Conservation (phyloP, 2,329 filamentous ascomycete species). For the Botryotinia narcissicola region DNA sequence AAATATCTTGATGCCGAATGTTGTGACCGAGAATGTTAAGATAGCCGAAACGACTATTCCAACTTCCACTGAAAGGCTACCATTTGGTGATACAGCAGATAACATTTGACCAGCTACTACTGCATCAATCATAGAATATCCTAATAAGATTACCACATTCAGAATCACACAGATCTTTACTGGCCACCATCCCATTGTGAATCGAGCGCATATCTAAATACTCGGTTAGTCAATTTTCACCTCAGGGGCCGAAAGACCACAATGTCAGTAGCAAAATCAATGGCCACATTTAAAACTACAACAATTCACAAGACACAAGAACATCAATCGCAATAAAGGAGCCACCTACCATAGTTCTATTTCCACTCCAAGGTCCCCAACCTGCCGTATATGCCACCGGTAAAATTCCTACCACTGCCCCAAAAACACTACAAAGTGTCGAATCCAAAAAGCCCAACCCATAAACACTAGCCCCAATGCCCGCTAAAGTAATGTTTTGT, state of each 20-base stretch:
- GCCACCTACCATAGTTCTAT: constrained; percentile 54
- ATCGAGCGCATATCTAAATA: constrained; percentile 49
- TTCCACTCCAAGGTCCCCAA: constrained; percentile 59
- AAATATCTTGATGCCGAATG: constrained; percentile 66
- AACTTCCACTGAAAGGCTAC: constrained; percentile 60
- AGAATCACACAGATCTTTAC: constrained; percentile 61
- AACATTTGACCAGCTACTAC: constrained; percentile 68
- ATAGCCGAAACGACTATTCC: constrained; percentile 65
- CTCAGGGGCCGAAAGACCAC: background rate
- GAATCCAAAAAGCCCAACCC: constrained; percentile 57
- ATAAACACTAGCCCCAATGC: constrained; percentile 59
- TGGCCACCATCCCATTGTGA: constrained; percentile 64
- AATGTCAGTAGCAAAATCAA: background rate
- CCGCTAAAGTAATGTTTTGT: constrained; percentile 63
- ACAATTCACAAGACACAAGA: background rate
- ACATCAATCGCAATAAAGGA: background rate
- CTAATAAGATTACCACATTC: constrained; percentile 61
- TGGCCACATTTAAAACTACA: background rate
- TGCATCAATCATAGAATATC: constrained; percentile 61
- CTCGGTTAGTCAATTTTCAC: constrained; percentile 11
- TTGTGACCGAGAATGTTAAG: constrained; percentile 62
- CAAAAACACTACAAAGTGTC: constrained; percentile 55
- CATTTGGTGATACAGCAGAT: constrained; percentile 58
- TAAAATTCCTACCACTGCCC: constrained; percentile 53
- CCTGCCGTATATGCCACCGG: constrained; percentile 59